These are phyloP conservation scores for Mortierella sp. DNA, from an alignment of 371 early-diverging fungal species.

Conservation along the genomic window DNA sequence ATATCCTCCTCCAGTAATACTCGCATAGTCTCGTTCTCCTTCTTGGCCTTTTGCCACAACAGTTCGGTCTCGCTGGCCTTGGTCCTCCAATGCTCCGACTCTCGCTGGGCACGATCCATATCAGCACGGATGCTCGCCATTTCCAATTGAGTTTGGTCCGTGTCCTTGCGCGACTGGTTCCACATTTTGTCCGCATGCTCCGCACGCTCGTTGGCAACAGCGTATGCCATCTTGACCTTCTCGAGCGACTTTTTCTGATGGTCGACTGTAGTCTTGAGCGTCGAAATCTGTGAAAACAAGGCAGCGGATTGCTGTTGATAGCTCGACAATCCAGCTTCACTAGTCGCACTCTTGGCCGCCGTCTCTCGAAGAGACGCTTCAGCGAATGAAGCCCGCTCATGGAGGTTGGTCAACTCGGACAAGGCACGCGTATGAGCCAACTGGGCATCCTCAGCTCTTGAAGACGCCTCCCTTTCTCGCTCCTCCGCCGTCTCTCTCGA, in stretches of 20 bases:
- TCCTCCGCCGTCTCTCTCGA: conserved; percentile 64
- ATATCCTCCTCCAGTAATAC: conserved; percentile 49
- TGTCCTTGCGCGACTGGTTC: conserved; percentile 56
- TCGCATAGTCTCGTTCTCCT: conserved; percentile 47
- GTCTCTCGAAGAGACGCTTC: conserved; percentile 64
- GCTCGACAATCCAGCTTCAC: conserved; percentile 56
- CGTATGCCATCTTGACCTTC: conserved; percentile 56
- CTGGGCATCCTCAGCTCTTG: conserved; percentile 68
- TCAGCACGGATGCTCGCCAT: conserved; percentile 36
- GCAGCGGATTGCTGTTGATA: conserved; percentile 46
- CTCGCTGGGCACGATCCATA: conserved; percentile 43
- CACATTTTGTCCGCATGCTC: conserved; percentile 59
- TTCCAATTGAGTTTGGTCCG: conserved; percentile 42
- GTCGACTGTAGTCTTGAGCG: conserved; percentile 54
- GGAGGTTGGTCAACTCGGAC: conserved; percentile 62
- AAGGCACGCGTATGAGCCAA: conserved; percentile 66
- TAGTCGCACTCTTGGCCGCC: conserved; percentile 50
- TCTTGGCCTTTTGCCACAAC: conserved; percentile 57
- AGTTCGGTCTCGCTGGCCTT: conserved; percentile 49
- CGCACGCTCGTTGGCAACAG: conserved; percentile 59
- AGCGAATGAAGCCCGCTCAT: conserved; percentile 63
- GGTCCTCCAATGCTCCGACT: conserved; percentile 45
- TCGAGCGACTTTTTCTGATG: conserved; percentile 61
- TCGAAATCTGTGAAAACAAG: conserved; percentile 44
- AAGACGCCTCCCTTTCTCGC: conserved; percentile 64